phyloP scores from a whole-genome alignment of 2,329 filamentous ascomycete species.

The Ilyonectria robusta region DNA sequence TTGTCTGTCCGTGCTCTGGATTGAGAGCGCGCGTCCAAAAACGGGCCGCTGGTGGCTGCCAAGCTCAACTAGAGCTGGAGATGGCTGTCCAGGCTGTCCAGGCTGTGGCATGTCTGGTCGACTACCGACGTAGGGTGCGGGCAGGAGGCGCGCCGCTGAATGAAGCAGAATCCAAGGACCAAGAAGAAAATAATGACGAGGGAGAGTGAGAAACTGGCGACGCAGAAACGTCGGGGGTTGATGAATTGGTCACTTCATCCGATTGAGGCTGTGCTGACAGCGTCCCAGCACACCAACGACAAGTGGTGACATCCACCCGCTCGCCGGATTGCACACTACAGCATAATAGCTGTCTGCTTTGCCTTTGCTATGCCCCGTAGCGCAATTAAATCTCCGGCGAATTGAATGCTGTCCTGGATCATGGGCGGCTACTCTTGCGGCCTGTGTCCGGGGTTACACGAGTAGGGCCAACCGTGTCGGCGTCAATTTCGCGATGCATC shows the following conservation, averaged over 20 bases:
- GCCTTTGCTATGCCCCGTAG: background rate
- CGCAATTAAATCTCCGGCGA: background rate
- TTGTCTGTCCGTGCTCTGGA: background rate
- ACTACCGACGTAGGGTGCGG: background rate
- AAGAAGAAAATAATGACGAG: background rate
- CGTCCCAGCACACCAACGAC: background rate
- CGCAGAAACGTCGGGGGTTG: slow-evolving; percentile 5
- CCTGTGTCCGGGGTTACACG: background rate
- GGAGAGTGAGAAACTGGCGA: background rate
- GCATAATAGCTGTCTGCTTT: background rate
- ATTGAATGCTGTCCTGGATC: background rate
- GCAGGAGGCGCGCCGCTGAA: background rate
- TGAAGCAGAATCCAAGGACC: background rate
- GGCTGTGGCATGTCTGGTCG: background rate
- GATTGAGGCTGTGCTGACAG: slow-evolving; percentile 21
- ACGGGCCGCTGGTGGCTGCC: background rate
- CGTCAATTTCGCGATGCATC: background rate
- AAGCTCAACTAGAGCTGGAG: background rate
- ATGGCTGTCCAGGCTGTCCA: too few species aligned
- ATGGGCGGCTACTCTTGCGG: background rate
- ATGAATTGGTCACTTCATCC: background rate
- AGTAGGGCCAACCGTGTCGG: background rate
- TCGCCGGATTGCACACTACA: background rate
- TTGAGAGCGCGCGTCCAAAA: background rate
- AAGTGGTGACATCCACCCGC: background rate